Evolutionary conservation across 139 green algal genomes (phyloP).

Genomic region (Auxenochlorella protothecoides): DNA sequence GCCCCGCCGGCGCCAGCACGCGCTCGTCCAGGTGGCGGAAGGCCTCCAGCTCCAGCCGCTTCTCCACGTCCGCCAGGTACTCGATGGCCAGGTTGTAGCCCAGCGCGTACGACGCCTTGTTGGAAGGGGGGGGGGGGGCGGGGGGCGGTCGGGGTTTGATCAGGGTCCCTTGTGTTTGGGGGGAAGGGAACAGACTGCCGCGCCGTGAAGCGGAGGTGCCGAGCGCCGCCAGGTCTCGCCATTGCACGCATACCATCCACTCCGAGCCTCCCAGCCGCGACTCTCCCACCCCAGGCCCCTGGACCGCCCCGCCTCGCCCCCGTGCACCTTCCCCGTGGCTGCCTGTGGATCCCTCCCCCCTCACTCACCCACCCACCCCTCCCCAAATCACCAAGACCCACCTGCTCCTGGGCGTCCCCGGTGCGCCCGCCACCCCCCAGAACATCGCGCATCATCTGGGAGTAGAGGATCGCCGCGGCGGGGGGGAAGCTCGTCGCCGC

Average conservation of each 20-base stretch:
- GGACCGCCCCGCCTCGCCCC: too few relatives aligned
- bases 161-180: too few relatives aligned
- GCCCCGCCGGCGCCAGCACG: constrained; percentile 32
- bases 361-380: neutral
- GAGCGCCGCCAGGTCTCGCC: too few relatives aligned
- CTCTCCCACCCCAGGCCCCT: too few relatives aligned
- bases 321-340: too few relatives aligned
- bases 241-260: too few relatives aligned
- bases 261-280: too few relatives aligned
- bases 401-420: constrained; percentile 24
- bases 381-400: neutral
- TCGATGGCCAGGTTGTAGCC: constrained; percentile 93
- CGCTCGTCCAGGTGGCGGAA: constrained; percentile 59
- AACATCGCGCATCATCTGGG: constrained; percentile 73
- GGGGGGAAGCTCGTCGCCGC: constrained; percentile 25
- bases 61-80: constrained; percentile 90
- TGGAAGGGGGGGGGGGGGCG: neutral
- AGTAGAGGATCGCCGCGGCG: constrained; percentile 47
- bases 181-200: too few relatives aligned
- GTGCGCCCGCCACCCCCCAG: constrained; percentile 13
- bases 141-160: neutral
- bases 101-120: constrained; percentile 68
- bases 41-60: constrained; percentile 85
- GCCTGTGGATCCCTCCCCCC: too few relatives aligned
- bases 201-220: too few relatives aligned